Evolutionary conservation across 108 stramenopile genomes (phyloP).

Genomic region (Skeletonema marinoi): DNA sequence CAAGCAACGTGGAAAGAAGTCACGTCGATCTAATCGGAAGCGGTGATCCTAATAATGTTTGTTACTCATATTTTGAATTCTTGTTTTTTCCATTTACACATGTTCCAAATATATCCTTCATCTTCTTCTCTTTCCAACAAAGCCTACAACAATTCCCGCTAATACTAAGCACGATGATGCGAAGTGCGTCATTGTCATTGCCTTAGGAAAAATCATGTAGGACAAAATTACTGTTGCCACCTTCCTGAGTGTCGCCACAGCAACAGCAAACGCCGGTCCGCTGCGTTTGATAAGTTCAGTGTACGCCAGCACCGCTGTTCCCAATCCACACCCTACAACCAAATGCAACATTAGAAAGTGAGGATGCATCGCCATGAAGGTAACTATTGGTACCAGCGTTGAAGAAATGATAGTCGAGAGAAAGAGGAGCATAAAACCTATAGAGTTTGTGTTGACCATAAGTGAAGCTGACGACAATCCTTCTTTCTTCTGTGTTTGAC

Average conservation of each 20-base stretch:
- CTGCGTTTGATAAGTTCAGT: constrained; percentile 57
- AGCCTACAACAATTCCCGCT: constrained; percentile 27
- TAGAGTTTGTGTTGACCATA: constrained; percentile 70
- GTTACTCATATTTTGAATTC: not conserved
- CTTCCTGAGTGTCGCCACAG: constrained; percentile 63
- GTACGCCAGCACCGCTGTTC: constrained; percentile 65
- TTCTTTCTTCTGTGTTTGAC: not conserved
- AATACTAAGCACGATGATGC: constrained; percentile 33
- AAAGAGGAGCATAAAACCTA: constrained; percentile 51
- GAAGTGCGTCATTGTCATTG: constrained; percentile 33
- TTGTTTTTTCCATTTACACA: not conserved
- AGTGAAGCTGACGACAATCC: constrained; percentile 56
- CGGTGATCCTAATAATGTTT: not conserved
- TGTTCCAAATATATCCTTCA: not conserved
- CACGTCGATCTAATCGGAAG: constrained; percentile 13
- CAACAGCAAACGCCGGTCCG: constrained; percentile 61
- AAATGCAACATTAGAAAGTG: constrained; percentile 55
- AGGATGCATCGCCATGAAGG: constrained; percentile 39
- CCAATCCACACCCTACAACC: constrained; percentile 54
- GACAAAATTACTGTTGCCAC: constrained; percentile 52
- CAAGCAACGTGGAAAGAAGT: constrained; percentile 40
- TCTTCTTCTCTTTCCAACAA: not conserved
- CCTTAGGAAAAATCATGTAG: constrained; percentile 63
- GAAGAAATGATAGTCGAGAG: constrained; percentile 37
- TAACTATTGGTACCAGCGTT: constrained; percentile 35